Evolutionary conservation across 257 asterid genomes (phyloP).

Genomic region (Haberlea rhodopensis): DNA sequence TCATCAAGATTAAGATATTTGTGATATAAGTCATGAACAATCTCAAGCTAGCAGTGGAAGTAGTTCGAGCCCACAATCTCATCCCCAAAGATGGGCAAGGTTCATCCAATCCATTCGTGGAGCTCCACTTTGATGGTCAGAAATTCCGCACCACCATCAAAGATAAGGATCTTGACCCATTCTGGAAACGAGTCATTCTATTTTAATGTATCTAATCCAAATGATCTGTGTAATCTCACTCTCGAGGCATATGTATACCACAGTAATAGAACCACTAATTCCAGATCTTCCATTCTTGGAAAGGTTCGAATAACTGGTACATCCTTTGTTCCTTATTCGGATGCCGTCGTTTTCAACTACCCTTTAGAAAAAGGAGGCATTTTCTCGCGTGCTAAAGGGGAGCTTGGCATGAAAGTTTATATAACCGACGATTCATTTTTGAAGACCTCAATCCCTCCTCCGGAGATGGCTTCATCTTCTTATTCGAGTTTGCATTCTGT

Average conservation of each 20-base stretch:
- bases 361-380: slow-evolving; percentile 74
- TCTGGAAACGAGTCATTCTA: slow-evolving; percentile 45
- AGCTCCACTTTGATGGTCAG: slow-evolving; percentile 46
- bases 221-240: slow-evolving; percentile 28
- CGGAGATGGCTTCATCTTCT: slow-evolving; percentile 28
- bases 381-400: slow-evolving; percentile 74
- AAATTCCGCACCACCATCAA: slow-evolving; percentile 39
- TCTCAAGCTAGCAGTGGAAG: slow-evolving; percentile 35
- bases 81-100: slow-evolving; percentile 46
- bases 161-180: slow-evolving; percentile 43
- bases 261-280: neutral
- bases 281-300: slow-evolving; percentile 52
- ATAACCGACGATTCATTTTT: slow-evolving; percentile 58
- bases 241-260: slow-evolving; percentile 37
- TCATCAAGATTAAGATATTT: neutral
- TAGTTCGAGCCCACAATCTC: slow-evolving; percentile 44
- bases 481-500: neutral
- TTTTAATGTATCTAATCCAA: slow-evolving; percentile 39
- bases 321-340: slow-evolving; percentile 63
- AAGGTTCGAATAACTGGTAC: slow-evolving; percentile 60
- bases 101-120: slow-evolving; percentile 41
- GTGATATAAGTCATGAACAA: too few species aligned
- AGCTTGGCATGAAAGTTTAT: slow-evolving; percentile 74
- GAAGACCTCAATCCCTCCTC: slow-evolving; percentile 44
- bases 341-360: slow-evolving; percentile 72